Evolutionary conservation across 331 rosid species (phyloP), one percentile per base, ranked within the genome.

Genomic region (Malus hybrid): DNA sequence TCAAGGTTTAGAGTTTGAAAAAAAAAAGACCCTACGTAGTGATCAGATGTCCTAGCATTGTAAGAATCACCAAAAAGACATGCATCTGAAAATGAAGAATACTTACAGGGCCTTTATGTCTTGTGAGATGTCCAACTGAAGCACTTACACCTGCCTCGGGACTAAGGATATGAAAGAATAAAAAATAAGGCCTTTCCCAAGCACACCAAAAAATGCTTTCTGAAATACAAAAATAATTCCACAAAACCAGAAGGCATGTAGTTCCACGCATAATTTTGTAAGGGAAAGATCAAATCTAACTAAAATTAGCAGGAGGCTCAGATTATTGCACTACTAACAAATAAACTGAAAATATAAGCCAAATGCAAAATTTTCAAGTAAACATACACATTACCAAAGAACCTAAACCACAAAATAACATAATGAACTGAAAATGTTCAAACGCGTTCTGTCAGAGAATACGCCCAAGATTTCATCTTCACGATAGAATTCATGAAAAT

Each of bases 81-180:
- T 42, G 69, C 42, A 65, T 53, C 63, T 71, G 44, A 14, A 58
- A 50, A 28, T 76, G 56, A 68, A 11, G 55, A 73, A 66, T 77
- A 90, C 98, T 88, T 87, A 95, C 99, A n/a, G 99, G 99, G 70
- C 99, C 99, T 76, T 86, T 95, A 82, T 95, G 99, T 84, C 94
- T 82, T 29, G 80, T 78, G 77, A 92, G 98, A 82, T 87, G 97
- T 48, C 87, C 93, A 79, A 95, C 97, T 6, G 84, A 81, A 81
- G 99, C 83, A 79, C 77, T 95, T 84, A 90, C 96, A 68, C 80
- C 87, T 29, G 79, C 78, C 83, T 88, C 92, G 2, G 97, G 78
- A 64, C 97, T 91, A 87, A 77, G 79, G 79, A 72, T 50, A 55
- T 26, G 46, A 22, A 29, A 70, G 6, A 56, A 71, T n/a, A 14